Base-by-base conservation (phyloP, 805 yeast species). In the Candida glaebosa region DNA sequence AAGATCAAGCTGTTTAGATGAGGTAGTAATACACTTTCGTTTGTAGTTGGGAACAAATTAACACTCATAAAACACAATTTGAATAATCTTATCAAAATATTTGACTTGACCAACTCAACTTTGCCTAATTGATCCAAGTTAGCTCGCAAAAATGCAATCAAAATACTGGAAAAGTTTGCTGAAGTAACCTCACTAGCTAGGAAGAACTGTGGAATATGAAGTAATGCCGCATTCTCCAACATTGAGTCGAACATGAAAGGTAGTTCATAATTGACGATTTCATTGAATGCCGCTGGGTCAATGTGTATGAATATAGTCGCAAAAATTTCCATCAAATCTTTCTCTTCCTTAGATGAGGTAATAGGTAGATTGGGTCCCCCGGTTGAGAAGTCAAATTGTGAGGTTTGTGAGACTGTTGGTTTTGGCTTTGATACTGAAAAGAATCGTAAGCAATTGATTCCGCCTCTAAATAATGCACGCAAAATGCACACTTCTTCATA, bases 41-140 rank as follows among this genome's bases (percentile, higher is more conserved):
- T 95, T 2, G 84, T 78, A 3, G 80, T 67, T 0, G 98, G 97
- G 58, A 89, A 91, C 38, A 91, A 68, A 52, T 88, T 91, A 3
- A 93, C 97, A 2, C 96, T 89, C 95, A 91, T 88, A 63, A 93
- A 91, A 52, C 96, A 88, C 31, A 93, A 69, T 61, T 90, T 91
- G 78, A 89, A 93, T 32, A 95, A 67, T 43, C 97, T 71, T 17
- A 89, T 85, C 49, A 93, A 65, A 41, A 93, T 83, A 53, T 86
- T 87, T 0, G 96, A 81, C 50, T 81, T 82, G 24, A 84, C 75
- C 26, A 82, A 72, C 55, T 88, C 90, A 31, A 84, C 81, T 44
- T 85, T 82, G 2, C 97, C 99, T 16, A 95, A 68, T 40, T 82
- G 87, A 17, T 78, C 80, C 39, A 95, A 65, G 49, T 86, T 84